A percentile compares a stretch with the other conserved stretches of the same genome.
These are phyloP conservation scores for Wickerhamomyces chaumierensis DNA, from an alignment of 805 yeast species.

Conservation along the genomic window DNA sequence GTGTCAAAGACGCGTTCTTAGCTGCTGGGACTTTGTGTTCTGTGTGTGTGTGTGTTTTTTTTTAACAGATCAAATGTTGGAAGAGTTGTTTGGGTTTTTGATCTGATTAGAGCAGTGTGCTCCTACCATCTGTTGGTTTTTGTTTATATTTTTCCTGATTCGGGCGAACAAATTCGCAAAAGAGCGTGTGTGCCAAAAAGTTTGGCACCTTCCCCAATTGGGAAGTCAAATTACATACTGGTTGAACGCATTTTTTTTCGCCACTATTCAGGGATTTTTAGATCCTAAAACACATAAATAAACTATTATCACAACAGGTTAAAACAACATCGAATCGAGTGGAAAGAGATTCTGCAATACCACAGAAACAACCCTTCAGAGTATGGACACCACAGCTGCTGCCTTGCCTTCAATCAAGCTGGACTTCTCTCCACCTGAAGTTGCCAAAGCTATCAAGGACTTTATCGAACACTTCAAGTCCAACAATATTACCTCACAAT, in stretches of 20 bases:
- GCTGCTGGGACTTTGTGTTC: too few relatives aligned
- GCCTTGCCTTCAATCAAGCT: constrained; percentile 46
- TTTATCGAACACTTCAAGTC: constrained; percentile 61
- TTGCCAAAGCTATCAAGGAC: constrained; percentile 45
- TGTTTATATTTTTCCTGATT: background rate
- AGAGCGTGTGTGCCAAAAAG: too few relatives aligned
- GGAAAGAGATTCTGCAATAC: too few relatives aligned
- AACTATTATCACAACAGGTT: too few relatives aligned
- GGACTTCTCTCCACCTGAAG: constrained; percentile 61
- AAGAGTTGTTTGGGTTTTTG: background rate
- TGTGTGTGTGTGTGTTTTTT: too few relatives aligned
- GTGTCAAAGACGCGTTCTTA: background rate
- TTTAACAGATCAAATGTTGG: background rate
- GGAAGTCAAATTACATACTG: constrained; percentile 1
- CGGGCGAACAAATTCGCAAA: background rate
- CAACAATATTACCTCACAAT: constrained; percentile 15
- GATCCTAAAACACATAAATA: too few relatives aligned
- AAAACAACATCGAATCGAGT: too few relatives aligned
- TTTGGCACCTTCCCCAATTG: constrained; percentile 1
- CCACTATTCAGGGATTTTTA: too few relatives aligned
- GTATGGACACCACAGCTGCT: constrained; percentile 6
- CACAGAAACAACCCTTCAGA: too few relatives aligned
- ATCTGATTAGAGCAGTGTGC: too few relatives aligned
- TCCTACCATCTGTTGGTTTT: too few relatives aligned
- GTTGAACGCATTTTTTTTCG: background rate